These are phyloP conservation scores for Vitis labrusca DNA, from an alignment of 164 flowering plant species.

Conservation along the genomic window DNA sequence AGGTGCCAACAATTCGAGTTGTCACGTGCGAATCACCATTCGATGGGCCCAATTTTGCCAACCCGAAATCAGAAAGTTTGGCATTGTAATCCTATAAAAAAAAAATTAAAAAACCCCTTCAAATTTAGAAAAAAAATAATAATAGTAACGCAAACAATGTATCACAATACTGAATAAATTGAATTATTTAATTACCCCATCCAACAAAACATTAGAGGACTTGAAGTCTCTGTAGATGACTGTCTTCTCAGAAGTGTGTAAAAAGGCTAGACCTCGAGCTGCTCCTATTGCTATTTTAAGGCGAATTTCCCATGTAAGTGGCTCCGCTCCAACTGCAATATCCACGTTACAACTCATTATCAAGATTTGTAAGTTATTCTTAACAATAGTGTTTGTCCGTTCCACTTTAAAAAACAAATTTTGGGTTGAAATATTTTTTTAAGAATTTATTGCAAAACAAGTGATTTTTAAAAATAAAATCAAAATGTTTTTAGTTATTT, in stretches of 20 bases:
- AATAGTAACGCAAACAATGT: neutral
- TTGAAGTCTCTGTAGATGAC: slow-evolving; percentile 60
- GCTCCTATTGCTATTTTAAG: slow-evolving; percentile 59
- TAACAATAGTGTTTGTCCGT: too few species aligned
- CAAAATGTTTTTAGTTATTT: neutral
- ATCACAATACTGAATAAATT: neutral
- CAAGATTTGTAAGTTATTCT: too few species aligned
- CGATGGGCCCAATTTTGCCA: slow-evolving; percentile 56
- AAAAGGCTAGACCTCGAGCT: slow-evolving; percentile 46
- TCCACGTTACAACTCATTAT: too few species aligned
- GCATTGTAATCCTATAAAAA: slow-evolving; percentile 37
- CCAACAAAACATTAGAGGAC: slow-evolving; percentile 53
- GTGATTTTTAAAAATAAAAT: neutral
- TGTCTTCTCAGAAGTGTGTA: slow-evolving; percentile 49
- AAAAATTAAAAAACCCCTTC: neutral
- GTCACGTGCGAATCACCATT: slow-evolving; percentile 52
- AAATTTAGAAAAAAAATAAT: neutral
- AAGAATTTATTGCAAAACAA: neutral
- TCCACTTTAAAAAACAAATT: neutral
- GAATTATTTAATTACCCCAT: slow-evolving; percentile 27
- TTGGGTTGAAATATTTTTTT: neutral
- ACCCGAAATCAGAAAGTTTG: slow-evolving; percentile 64
- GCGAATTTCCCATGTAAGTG: slow-evolving; percentile 45
- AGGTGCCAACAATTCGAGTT: slow-evolving; percentile 51
- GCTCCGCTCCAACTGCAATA: slow-evolving; percentile 38